phyloP scores from a whole-genome alignment of 2,329 filamentous ascomycete species.

The Penicillium sp. region DNA sequence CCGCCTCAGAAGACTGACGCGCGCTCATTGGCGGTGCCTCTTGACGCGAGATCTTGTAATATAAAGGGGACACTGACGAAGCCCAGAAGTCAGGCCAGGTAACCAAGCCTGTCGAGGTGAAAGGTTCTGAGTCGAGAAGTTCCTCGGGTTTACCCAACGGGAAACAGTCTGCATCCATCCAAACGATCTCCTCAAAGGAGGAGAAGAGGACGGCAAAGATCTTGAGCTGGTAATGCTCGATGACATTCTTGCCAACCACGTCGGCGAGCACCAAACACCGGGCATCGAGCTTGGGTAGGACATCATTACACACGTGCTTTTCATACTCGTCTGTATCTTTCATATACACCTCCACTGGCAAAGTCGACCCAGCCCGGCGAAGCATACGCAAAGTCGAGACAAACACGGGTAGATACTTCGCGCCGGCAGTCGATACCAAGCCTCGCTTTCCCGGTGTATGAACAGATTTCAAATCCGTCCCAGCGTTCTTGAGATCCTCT shows the following conservation, averaged over 20 bases:
- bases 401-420: constrained; percentile 54
- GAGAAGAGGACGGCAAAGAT: constrained; percentile 61
- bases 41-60: constrained; percentile 47
- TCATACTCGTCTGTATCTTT: constrained; percentile 47
- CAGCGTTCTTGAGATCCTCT: constrained; percentile 34
- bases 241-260: constrained; percentile 43
- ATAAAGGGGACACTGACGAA: constrained; percentile 49
- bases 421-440: constrained; percentile 56
- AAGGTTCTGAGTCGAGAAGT: constrained; percentile 58
- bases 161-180: constrained; percentile 62
- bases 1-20: constrained; percentile 44
- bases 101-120: constrained; percentile 56
- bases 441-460: constrained; percentile 50
- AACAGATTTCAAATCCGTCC: constrained; percentile 35
- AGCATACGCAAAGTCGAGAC: constrained; percentile 57
- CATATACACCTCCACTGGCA: constrained; percentile 55
- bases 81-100: constrained; percentile 62
- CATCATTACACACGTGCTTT: constrained; percentile 43
- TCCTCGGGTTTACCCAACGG: constrained; percentile 51
- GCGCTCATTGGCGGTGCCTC: constrained; percentile 38
- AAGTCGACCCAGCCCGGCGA: constrained; percentile 53
- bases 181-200: constrained; percentile 62
- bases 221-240: constrained; percentile 59
- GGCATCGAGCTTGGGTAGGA: constrained; percentile 48
- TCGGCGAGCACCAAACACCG: constrained; percentile 50